Base-by-base conservation (phyloP, 2,329 filamentous ascomycete species). In the Xylaria sp. region DNA sequence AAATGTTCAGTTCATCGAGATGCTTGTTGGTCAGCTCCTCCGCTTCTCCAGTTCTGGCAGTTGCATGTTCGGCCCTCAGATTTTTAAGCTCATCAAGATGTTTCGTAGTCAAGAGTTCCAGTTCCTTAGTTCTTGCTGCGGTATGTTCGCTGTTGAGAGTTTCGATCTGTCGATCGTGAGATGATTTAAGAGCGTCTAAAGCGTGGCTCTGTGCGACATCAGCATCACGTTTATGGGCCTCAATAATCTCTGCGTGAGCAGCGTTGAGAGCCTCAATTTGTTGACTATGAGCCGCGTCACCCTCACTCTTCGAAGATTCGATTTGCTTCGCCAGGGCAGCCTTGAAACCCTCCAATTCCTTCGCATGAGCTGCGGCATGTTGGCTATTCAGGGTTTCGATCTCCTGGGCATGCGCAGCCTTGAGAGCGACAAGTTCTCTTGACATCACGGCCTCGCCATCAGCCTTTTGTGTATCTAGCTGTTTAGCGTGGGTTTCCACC, bases 331-430 rank as follows among this genome's bases (percentile, higher is more conserved):
- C 74, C 28, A 78, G 57, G 41, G 76, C 74, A 7, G 75, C 73
- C 66, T 77, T 74, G 67, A 79, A 78, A 6, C 72, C 63, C n/a
- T 77, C 75, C 4, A 79, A 63, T 60, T 77, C 77, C 32, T 74
- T 72, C 18, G 77, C 73, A 50, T 75, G 77, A 32, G 75, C 74
- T 25, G 73, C 69, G 43, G 76, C 74, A 60, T 78, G 73, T 57
- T 77, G 73, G 39, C 60, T 70, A 45, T 76, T 75, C 5, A 78
- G 60, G 1, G 70, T 39, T 36, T 78, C 75, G 9, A 79, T 74
- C 48, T 78, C 75, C 23, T 75, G 70, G 1, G 74, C 72, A 60
- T 79, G 77, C 1, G 65, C 25, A 45, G 74, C 72, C 62, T 76
- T 77, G 15, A 78, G 62, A 25, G 73, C 64, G 9, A 72, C 65